These are phyloP conservation scores for Simmondsia chinensis DNA, from an alignment of 148 eudicot genomes.

Conservation along the genomic window DNA sequence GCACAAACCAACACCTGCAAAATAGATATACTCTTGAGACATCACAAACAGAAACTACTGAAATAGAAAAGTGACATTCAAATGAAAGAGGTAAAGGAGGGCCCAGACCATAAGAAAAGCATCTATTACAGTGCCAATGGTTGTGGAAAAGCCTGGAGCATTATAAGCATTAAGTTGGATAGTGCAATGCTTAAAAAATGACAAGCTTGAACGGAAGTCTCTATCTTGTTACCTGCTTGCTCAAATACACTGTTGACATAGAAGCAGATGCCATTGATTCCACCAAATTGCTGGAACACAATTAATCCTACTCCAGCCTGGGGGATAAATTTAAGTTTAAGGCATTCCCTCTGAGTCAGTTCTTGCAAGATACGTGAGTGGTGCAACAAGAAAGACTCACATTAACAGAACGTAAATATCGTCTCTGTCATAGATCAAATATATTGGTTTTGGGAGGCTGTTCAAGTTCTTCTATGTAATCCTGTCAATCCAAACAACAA, in stretches of 20 bases:
- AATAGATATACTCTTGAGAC: not conserved
- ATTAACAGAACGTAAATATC: constrained; percentile 55
- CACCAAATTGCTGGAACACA: constrained; percentile 88
- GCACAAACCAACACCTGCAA: constrained; percentile 53
- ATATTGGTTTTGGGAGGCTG: constrained; percentile 62
- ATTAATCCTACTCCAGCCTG: constrained; percentile 87
- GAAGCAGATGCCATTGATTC: constrained; percentile 85
- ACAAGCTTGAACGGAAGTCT: not conserved
- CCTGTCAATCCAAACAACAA: constrained; percentile 25
- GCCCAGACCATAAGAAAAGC: constrained; percentile 61
- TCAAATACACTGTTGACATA: constrained; percentile 75
- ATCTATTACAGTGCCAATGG: constrained; percentile 59
- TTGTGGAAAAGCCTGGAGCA: constrained; percentile 57
- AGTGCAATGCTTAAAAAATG: too few relatives aligned
- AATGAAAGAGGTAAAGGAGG: too few relatives aligned
- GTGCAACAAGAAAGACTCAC: constrained; percentile 25
- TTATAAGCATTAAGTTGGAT: too few relatives aligned
- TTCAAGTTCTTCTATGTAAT: constrained; percentile 54
- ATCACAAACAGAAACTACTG: not conserved
- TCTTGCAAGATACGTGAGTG: not conserved
- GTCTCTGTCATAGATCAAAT: constrained; percentile 63
- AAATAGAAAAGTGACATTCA: not conserved
- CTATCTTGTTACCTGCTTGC: constrained; percentile 44
- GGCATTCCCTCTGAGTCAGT: not conserved
- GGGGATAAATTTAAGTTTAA: too few relatives aligned